Evolutionary conservation across 2,329 filamentous ascomycete species (phyloP).

Genomic region (Pseudogymnoascus verrucosus): DNA sequence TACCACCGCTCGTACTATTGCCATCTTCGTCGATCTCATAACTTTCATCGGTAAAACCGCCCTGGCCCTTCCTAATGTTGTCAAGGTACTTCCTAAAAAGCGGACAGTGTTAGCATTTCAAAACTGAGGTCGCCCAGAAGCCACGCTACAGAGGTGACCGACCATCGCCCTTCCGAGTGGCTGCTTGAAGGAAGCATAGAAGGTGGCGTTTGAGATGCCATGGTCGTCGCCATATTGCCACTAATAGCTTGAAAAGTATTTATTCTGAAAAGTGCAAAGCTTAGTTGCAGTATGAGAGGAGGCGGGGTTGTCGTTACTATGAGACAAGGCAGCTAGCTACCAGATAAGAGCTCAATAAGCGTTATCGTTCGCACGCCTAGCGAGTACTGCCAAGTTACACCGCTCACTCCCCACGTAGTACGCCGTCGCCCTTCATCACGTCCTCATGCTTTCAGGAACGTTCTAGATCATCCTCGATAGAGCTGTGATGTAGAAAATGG

Average conservation of each 20-base stretch:
- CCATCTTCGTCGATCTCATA: constrained; percentile 16
- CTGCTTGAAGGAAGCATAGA: not conserved
- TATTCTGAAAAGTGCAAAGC: not conserved
- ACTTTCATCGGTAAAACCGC: constrained; percentile 70
- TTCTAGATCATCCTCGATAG: not conserved
- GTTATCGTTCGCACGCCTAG: not conserved
- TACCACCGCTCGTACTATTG: constrained; percentile 3
- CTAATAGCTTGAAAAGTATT: not conserved
- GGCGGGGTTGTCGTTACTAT: not conserved
- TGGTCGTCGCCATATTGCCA: not conserved
- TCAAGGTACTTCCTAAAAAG: constrained; percentile 52
- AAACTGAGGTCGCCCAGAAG: not conserved
- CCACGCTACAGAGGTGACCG: not conserved
- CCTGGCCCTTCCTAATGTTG: constrained; percentile 64
- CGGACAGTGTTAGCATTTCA: not conserved
- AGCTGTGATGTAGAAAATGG: constrained; percentile 32
- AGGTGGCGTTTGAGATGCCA: not conserved
- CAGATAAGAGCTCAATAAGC: constrained; percentile 7
- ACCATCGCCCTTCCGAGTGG: not conserved
- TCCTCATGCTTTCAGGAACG: not conserved
- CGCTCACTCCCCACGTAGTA: not conserved
- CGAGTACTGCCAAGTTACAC: not conserved
- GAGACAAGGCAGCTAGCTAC: constrained; percentile 1
- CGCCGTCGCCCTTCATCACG: not conserved
- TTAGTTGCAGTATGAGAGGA: not conserved